Conservation (phyloP, 495 filamentous ascomycete genomes). For the Xylaria venustula region DNA sequence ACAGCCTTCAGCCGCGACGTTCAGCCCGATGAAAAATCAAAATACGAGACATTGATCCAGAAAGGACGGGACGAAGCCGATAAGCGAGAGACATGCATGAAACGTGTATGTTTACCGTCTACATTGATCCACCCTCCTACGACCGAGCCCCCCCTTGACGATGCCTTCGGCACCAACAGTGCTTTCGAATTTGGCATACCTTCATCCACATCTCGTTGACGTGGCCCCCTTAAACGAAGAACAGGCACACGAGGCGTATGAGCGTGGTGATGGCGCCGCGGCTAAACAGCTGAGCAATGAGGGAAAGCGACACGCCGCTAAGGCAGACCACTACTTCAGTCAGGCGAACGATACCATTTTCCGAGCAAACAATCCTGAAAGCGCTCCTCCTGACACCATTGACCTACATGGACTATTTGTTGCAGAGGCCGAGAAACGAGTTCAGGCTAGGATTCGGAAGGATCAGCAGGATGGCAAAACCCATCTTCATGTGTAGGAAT, state of each 20-base stretch:
- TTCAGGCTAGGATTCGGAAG: slow-evolving; percentile 76
- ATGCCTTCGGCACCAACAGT: too few relatives aligned
- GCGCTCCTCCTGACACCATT: slow-evolving; percentile 64
- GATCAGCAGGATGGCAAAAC: slow-evolving; percentile 68
- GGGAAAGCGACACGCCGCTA: slow-evolving; percentile 75
- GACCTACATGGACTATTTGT: slow-evolving; percentile 94
- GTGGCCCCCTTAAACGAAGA: neutral
- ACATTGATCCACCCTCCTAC: too few relatives aligned
- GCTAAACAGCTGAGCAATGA: slow-evolving; percentile 82
- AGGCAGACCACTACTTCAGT: slow-evolving; percentile 79
- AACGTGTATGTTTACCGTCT: slow-evolving; percentile 48
- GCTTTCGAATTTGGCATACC: too few relatives aligned
- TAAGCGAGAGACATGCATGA: slow-evolving; percentile 73
- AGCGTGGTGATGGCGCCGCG: slow-evolving; percentile 69
- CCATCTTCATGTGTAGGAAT: slow-evolving; percentile 66
- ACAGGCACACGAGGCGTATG: slow-evolving; percentile 77
- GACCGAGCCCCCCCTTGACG: too few relatives aligned
- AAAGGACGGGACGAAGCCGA: slow-evolving; percentile 75
- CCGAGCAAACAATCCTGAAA: slow-evolving; percentile 79
- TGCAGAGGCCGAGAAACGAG: slow-evolving; percentile 87
- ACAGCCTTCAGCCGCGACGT: slow-evolving; percentile 80
- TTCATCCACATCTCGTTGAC: neutral
- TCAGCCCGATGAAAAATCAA: slow-evolving; percentile 66
- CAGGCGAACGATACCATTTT: slow-evolving; percentile 94
- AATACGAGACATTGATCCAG: slow-evolving; percentile 88